Conservation (phyloP, 352 stramenopile species). For the Globisporangium spinosum region DNA sequence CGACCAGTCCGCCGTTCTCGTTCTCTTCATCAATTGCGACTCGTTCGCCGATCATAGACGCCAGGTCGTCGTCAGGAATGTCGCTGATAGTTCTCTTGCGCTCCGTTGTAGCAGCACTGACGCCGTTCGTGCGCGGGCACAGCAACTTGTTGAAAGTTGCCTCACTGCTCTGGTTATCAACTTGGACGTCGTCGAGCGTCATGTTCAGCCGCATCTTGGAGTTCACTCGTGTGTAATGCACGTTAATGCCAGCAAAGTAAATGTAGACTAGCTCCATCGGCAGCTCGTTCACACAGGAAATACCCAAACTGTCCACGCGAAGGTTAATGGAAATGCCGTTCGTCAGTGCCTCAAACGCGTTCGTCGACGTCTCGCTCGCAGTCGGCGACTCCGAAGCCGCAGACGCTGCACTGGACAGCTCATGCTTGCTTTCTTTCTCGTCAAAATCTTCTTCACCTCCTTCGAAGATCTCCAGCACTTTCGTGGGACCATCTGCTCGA, state of each 20-base stretch:
- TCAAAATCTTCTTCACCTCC: constrained; percentile 85
- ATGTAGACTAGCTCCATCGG: constrained; percentile 86
- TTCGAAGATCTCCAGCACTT: constrained; percentile 90
- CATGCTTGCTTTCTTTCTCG: constrained; percentile 76
- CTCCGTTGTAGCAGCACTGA: constrained; percentile 14
- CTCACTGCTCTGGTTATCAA: constrained; percentile 85
- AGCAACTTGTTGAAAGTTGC: constrained; percentile 84
- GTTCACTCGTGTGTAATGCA: constrained; percentile 73
- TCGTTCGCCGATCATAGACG: constrained; percentile 35
- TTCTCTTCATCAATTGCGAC: constrained; percentile 26
- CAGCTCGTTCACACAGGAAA: constrained; percentile 86
- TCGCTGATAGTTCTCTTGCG: constrained; percentile 41
- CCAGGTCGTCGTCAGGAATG: constrained; percentile 44
- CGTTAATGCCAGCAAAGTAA: constrained; percentile 76
- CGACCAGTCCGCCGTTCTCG: constrained; percentile 42
- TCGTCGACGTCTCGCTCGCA: constrained; percentile 71
- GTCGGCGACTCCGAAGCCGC: constrained; percentile 64
- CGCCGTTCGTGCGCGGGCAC: constrained; percentile 58
- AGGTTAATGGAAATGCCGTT: constrained; percentile 72
- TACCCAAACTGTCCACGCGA: constrained; percentile 68
- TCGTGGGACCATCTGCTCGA: constrained; percentile 85
- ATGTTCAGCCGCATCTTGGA: constrained; percentile 84
- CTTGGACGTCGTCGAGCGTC: constrained; percentile 82
- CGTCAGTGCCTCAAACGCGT: constrained; percentile 58
- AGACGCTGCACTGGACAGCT: constrained; percentile 62